Base-by-base conservation (phyloP, 768 basidiomycete genomes). In the Calocybe indica region DNA sequence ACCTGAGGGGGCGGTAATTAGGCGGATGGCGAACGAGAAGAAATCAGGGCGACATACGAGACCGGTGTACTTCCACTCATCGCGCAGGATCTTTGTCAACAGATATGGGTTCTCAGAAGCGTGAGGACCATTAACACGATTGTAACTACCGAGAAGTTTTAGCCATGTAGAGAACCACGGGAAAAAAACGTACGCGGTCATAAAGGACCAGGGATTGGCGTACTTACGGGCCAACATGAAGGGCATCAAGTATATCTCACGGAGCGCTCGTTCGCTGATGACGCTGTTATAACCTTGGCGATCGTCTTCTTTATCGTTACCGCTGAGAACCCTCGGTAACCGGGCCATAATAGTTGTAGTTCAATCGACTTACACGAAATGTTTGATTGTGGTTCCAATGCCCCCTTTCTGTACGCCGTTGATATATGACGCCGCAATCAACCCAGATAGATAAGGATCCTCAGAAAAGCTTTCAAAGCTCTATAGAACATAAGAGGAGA, bases 291-390 rank as follows among this genome's bases (percentile, higher is more conserved):
- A 86, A 28, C 64, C 83, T 63, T 79, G 74, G 7, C 85, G 76
- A 55, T 87, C 85, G 52, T 88, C 76, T 60, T 91, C 88, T 62
- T 89, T 88, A 67, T 92, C 89, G 56, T 91, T 92, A 15, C 77
- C 80, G 13, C 82, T 83, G 50, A 34, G 37, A 33, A 31, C 47
- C 36, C 13, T 7, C 14, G 38, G 47, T 1, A 22, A 4, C 4
- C 4, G 22, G 22, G 22, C 22, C 22, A 22, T 4, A 4, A 22
- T 1, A 22, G 11, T 7, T 14, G 42, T 51, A 6, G 5, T 6
- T 10, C 14, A 10, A 11, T 8, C 29, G 13, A 56, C 71, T n/a
- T 62, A 83, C 83, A 83, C 80, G 52, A 87, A 91, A 59, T 92
- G 90, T 60, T 92, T 92, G 69, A 91, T 84, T 3, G 84, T 74